A percentile compares a stretch with the other conserved stretches of the same genome.
phyloP scores from a whole-genome alignment of 352 stramenopile species.

The Phytophthora niederhauseri region DNA sequence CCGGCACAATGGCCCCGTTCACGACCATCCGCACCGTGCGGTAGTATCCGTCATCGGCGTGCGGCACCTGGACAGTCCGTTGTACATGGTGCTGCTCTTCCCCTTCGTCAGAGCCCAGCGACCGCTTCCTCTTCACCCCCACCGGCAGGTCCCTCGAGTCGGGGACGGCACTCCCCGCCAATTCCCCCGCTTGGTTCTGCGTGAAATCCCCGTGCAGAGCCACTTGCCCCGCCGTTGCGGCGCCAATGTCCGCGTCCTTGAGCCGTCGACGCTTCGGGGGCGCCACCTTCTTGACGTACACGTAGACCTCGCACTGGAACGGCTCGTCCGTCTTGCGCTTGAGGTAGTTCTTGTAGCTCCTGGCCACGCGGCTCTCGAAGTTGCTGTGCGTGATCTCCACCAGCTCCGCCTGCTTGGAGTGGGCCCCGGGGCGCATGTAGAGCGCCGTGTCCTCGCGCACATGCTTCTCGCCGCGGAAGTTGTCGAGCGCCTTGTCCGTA shows the following conservation, averaged over 20 bases:
- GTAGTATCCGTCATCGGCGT: slow-evolving; percentile 43
- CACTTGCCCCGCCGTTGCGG: slow-evolving; percentile 2
- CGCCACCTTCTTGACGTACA: slow-evolving; percentile 71
- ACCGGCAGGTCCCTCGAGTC: background rate
- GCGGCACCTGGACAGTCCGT: slow-evolving; percentile 18
- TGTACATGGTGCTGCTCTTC: slow-evolving; percentile 21
- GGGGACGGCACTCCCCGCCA: background rate
- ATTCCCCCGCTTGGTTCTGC: slow-evolving; percentile 20
- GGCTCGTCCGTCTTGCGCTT: slow-evolving; percentile 60
- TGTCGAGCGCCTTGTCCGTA: slow-evolving; percentile 60
- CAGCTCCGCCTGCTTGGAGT: slow-evolving; percentile 85
- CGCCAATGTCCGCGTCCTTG: slow-evolving; percentile 15
- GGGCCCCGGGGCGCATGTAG: slow-evolving; percentile 78
- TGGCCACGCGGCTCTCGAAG: slow-evolving; percentile 72
- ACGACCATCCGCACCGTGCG: slow-evolving; percentile 74
- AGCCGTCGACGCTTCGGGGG: slow-evolving; percentile 23
- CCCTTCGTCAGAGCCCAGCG: slow-evolving; percentile 14
- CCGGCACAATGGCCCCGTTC: slow-evolving; percentile 68
- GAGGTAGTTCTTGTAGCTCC: slow-evolving; percentile 81
- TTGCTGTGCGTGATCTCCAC: slow-evolving; percentile 68
- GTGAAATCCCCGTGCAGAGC: slow-evolving; percentile 14
- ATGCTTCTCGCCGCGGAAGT: slow-evolving; percentile 43
- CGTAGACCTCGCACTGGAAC: slow-evolving; percentile 81
- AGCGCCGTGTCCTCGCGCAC: slow-evolving; percentile 67
- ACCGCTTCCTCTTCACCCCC: slow-evolving; percentile 34